Conservation (phyloP, 345 rosid species). For the Capsella bursapastoris region DNA sequence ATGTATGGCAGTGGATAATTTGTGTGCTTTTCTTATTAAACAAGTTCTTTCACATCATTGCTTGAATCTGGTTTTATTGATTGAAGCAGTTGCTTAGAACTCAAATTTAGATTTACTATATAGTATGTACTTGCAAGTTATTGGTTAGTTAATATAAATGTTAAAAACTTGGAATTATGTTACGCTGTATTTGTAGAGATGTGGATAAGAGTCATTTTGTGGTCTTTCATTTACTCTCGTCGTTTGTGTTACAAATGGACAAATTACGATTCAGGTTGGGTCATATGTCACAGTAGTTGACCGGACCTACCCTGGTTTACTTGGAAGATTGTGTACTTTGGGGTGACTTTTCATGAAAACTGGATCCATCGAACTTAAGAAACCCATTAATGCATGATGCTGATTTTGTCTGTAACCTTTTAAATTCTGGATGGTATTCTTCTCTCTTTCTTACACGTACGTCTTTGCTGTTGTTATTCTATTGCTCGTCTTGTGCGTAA, state of each 20-base stretch:
- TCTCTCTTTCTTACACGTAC: no score
- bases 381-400: constrained; percentile 13
- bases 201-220: constrained; percentile 16
- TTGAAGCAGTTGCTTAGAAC: neutral
- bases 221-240: neutral
- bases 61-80: neutral
- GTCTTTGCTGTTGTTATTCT: no score
- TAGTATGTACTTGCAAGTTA: no score
- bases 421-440: no score
- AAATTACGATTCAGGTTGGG: constrained; percentile 32
- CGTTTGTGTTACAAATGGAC: constrained; percentile 2
- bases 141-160: no score
- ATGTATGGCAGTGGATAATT: constrained; percentile 27
- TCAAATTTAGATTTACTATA: no score
- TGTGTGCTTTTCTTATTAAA: neutral
- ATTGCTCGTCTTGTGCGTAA: no score
- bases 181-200: neutral
- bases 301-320: constrained; percentile 31
- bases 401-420: neutral
- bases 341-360: neutral
- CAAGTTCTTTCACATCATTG: neutral
- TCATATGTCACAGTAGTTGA: constrained; percentile 33
- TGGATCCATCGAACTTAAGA: constrained; percentile 13
- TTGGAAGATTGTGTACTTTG: constrained; percentile 17
- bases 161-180: no score